These are phyloP conservation scores for Rhizomucor miehei DNA, from an alignment of 371 early-diverging fungal genomes.

Conservation along the genomic window DNA sequence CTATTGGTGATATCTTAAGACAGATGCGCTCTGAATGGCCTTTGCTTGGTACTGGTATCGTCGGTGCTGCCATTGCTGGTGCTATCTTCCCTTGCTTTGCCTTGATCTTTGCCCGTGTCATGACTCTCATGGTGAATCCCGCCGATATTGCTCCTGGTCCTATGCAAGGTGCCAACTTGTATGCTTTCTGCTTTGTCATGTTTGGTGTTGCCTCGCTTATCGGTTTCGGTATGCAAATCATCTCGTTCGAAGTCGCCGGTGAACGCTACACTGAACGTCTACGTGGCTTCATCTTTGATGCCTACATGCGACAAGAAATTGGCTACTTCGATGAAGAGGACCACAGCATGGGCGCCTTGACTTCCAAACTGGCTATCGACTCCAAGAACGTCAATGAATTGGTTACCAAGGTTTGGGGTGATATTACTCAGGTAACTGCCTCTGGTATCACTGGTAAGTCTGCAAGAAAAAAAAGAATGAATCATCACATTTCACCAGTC, in stretches of 20 bases:
- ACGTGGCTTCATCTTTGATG: conserved; percentile 46
- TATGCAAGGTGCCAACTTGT: conserved; percentile 58
- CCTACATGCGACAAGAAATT: conserved; percentile 74
- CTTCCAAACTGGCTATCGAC: conserved; percentile 78
- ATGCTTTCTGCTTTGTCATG: conserved; percentile 68
- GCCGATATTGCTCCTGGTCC: conserved; percentile 16
- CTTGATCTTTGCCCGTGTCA: conserved; percentile 30
- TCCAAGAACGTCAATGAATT: conserved; percentile 60
- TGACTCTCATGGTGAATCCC: conserved; percentile 16
- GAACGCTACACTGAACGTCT: conserved; percentile 58
- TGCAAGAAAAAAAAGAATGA: not conserved
- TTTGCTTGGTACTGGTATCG: conserved; percentile 27
- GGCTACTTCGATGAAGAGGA: conserved; percentile 80
- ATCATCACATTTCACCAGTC: not conserved
- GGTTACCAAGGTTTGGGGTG: conserved; percentile 61
- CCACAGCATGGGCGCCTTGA: conserved; percentile 78
- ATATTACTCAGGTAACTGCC: conserved; percentile 44
- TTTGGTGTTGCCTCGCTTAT: conserved; percentile 48
- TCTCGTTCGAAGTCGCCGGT: conserved; percentile 38
- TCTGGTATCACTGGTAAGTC: conserved; percentile 29
- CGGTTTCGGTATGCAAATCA: conserved; percentile 27
- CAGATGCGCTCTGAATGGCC: conserved; percentile 39
- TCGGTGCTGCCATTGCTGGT: conserved; percentile 57
- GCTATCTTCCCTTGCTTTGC: conserved; percentile 41
- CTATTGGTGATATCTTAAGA: conserved; percentile 30